Evolutionary conservation across 2,329 filamentous ascomycete genomes (phyloP).

Genomic region (Microdochium paspali): DNA sequence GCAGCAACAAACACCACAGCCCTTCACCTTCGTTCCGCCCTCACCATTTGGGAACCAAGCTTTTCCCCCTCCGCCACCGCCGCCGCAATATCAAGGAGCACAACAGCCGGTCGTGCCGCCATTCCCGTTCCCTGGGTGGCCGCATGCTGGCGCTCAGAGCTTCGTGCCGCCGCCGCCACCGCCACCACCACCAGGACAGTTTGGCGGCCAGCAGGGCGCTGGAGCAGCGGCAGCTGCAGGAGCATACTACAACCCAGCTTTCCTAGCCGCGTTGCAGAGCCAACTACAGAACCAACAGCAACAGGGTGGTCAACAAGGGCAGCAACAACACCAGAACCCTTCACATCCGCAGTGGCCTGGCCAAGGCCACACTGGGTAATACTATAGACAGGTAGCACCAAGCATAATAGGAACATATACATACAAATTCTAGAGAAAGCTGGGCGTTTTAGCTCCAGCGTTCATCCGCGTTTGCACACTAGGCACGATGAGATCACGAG

Average conservation of each 20-base stretch:
- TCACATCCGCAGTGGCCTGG: constrained; percentile 4
- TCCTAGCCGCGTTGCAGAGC: constrained; percentile 40
- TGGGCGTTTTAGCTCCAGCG: no score
- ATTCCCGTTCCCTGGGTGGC: constrained; percentile 35
- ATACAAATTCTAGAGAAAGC: background rate
- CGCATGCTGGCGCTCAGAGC: constrained; percentile 21
- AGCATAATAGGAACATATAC: no score
- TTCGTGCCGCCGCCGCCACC: constrained; percentile 28
- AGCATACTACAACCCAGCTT: constrained; percentile 47
- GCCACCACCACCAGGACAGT: constrained; percentile 32
- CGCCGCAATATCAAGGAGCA: constrained; percentile 20
- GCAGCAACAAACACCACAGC: constrained; percentile 13
- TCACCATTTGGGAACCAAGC: constrained; percentile 23
- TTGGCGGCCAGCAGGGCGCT: constrained; percentile 21
- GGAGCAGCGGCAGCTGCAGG: constrained; percentile 27
- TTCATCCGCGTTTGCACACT: no score
- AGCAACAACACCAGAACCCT: constrained; percentile 10
- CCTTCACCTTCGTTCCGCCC: constrained; percentile 13
- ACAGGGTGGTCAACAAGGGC: constrained; percentile 21
- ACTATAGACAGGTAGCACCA: no score
- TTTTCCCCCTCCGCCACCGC: constrained; percentile 9
- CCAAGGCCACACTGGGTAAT: background rate
- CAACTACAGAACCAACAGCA: constrained; percentile 27
- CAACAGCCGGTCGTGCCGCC: constrained; percentile 22
- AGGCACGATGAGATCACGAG: no score